Base-by-base conservation (phyloP, 108 stramenopile genomes). In the Fistulifera pelliculosa region DNA sequence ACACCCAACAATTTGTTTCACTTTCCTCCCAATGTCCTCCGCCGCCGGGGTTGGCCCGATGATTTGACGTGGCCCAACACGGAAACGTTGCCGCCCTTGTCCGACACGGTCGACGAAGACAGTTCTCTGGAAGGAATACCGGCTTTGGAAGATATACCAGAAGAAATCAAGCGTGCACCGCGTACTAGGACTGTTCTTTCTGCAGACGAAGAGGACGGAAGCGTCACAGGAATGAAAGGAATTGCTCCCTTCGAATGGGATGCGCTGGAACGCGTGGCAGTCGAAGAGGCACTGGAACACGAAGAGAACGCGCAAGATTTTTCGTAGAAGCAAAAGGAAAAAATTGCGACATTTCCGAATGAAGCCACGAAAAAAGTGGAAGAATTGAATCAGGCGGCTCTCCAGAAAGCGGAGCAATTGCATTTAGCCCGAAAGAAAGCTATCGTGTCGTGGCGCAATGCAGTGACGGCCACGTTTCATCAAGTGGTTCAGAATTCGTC, bases 391-490 rank as follows among this genome's bases (percentile, higher is more conserved):
- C 19, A 45, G 21, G 44, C 16, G 7, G 44, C 16, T 4, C 21
- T 45, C 6, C 21, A 19, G 44, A 45, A 45, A 11, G 21, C 16
- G 3, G 19, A 21, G 21, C 19, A 45, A 45, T 6, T 19, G 11
- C 6, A 8, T 45, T 6, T 45, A 62, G 62, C 31, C 53, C 54
- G 21, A 19, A 19, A 21, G 44, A 89, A 64, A 89, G 80, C 60
- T 82, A 83, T 41, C 69, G 76, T 39, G 71, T 81, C 13, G 64
- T 77, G 52, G 40, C 76, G 70, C 54, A 74, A 72, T 52, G 81
- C 85, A 56, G 79, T 81, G 8, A 78, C 79, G 14, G 61, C 52
- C 42, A 81, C 26, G 19, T 50, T 22, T 50, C 49, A 50, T 35
- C 31, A 35, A 35, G 31, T 35, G 3, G 3, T 3, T 35, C 31